Conservation (phyloP, 2,329 filamentous ascomycete species). For the Neurospora sp. region DNA sequence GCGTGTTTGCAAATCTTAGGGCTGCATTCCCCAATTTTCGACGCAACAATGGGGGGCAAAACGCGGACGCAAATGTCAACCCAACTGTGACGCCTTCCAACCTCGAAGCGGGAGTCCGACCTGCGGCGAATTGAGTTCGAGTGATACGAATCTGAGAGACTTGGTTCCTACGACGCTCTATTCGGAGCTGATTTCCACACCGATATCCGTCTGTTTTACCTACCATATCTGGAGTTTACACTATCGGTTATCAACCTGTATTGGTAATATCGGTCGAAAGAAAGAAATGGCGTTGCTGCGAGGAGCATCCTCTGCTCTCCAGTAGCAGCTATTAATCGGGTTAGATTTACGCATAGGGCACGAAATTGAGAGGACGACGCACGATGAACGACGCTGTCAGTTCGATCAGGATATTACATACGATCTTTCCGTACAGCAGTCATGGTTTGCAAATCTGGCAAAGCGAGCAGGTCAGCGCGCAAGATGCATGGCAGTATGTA, state of each 20-base stretch:
- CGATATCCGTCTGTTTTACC: background rate
- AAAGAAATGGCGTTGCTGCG: background rate
- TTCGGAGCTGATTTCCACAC: background rate
- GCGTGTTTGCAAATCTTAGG: constrained; percentile 7
- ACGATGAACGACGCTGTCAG: background rate
- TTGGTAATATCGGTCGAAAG: background rate
- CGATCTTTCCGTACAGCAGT: background rate
- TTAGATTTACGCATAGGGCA: background rate
- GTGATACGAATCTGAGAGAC: background rate
- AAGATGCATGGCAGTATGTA: background rate
- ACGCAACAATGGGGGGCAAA: constrained; percentile 13
- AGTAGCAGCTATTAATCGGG: background rate
- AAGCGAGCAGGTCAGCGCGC: background rate
- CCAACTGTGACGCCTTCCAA: constrained; percentile 22
- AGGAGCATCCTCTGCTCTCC: background rate
- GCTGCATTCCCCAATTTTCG: constrained; percentile 13
- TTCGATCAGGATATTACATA: background rate
- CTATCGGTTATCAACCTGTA: background rate
- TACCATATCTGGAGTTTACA: background rate
- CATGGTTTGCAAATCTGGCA: background rate
- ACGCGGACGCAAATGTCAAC: constrained; percentile 20
- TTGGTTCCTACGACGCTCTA: background rate
- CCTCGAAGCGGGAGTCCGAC: constrained; percentile 26
- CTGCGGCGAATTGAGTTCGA: constrained; percentile 1
- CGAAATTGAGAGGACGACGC: background rate